A percentile compares a stretch with the other conserved stretches of the same genome.
These are phyloP conservation scores for Juncus inflexus DNA, from an alignment of 176 grass and related monocot species.

Conservation along the genomic window DNA sequence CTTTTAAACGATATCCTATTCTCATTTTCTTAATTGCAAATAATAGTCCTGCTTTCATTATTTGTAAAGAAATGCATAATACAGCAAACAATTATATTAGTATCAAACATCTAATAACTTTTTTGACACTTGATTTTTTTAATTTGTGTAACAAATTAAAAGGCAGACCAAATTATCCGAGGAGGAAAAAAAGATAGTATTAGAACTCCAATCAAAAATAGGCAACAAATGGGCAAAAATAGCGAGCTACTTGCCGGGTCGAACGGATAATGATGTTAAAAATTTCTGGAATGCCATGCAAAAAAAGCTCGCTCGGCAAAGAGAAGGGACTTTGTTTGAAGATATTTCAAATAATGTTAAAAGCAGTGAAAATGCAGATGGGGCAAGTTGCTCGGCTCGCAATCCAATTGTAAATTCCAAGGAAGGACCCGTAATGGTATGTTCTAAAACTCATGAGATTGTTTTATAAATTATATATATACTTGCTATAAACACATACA, in stretches of 20 bases:
- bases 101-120: neutral
- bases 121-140: neutral
- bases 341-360: too few relatives aligned
- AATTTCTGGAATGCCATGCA: slow-evolving; percentile 61
- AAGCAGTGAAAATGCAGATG: too few relatives aligned
- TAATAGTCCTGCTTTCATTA: too few relatives aligned
- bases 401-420: too few relatives aligned
- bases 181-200: slow-evolving; percentile 42
- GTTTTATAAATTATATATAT: too few relatives aligned
- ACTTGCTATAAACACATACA: too few relatives aligned
- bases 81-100: neutral
- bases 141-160: neutral
- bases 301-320: slow-evolving; percentile 36
- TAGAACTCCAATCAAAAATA: slow-evolving; percentile 32
- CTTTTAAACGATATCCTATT: neutral
- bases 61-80: neutral
- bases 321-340: too few relatives aligned
- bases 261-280: slow-evolving; percentile 70
- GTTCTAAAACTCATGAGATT: too few relatives aligned
- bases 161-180: slow-evolving; percentile 39
- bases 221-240: slow-evolving; percentile 73
- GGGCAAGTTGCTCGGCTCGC: too few relatives aligned
- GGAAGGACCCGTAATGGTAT: too few relatives aligned
- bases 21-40: too few relatives aligned
- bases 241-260: slow-evolving; percentile 33